These are phyloP conservation scores for Pharnaceum exiguum DNA, from an alignment of 148 eudicot genomes.

Conservation along the genomic window DNA sequence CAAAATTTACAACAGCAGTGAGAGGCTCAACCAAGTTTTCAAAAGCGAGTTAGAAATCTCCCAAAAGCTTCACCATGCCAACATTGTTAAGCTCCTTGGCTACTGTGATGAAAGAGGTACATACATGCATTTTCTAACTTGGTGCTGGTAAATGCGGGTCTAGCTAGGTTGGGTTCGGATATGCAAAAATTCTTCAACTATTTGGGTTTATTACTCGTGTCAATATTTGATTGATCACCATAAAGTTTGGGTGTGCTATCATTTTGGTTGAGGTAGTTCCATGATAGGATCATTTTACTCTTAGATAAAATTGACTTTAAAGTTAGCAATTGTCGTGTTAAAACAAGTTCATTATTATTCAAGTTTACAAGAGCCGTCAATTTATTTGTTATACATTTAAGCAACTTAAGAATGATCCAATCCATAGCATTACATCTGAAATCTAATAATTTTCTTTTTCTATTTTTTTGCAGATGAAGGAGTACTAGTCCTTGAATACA, in stretches of 20 bases:
- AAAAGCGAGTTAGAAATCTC: slow-evolving; percentile 62
- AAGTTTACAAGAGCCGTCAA: too few relatives aligned
- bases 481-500: slow-evolving; percentile 57
- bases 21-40: slow-evolving; percentile 46
- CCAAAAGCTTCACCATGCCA: slow-evolving; percentile 39
- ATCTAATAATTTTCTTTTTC: not conserved
- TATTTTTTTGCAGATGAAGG: slow-evolving; percentile 43
- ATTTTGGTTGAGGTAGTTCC: too few relatives aligned
- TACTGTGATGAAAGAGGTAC: slow-evolving; percentile 64
- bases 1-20: slow-evolving; percentile 48
- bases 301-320: too few relatives aligned
- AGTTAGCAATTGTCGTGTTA: too few relatives aligned
- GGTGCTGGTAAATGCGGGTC: not conserved
- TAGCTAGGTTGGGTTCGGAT: not conserved
- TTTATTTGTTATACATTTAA: too few relatives aligned
- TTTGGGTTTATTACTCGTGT: not conserved
- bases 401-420: too few relatives aligned
- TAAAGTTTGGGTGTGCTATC: too few relatives aligned
- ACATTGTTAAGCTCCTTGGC: slow-evolving; percentile 64
- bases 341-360: too few relatives aligned
- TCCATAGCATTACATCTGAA: too few relatives aligned
- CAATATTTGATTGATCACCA: too few relatives aligned
- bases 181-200: not conserved
- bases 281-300: not conserved
- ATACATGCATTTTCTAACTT: not conserved